A percentile compares a stretch with the other conserved stretches of the same genome.
Conservation (phyloP, 306 rosid genomes). For the Begonia fuchsioides region DNA sequence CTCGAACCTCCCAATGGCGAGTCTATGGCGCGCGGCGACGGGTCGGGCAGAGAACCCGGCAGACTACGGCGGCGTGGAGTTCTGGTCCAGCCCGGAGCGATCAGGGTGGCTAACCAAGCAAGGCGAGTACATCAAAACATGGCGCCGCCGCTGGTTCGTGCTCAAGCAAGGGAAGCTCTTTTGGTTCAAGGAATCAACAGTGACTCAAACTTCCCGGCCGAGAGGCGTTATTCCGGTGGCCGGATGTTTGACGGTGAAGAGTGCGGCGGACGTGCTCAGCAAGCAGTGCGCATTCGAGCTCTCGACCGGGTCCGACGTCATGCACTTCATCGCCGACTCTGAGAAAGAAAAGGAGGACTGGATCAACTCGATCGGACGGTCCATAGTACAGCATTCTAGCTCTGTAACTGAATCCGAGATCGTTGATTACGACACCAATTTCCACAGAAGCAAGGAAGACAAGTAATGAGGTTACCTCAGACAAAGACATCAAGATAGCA, state of each 20-base stretch:
- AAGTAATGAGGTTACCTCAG: background rate
- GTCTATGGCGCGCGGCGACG: constrained; percentile 21
- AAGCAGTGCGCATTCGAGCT: constrained; percentile 39
- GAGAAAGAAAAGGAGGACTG: constrained; percentile 46
- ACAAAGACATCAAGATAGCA: background rate
- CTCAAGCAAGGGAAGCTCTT: constrained; percentile 27
- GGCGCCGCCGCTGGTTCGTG: constrained; percentile 31
- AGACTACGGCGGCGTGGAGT: constrained; percentile 19
- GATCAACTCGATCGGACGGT: constrained; percentile 48
- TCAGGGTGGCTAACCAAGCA: constrained; percentile 22
- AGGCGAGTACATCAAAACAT: constrained; percentile 27
- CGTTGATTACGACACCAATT: constrained; percentile 36
- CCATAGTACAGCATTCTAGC: constrained; percentile 46
- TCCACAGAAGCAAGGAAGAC: background rate
- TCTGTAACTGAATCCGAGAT: constrained; percentile 47
- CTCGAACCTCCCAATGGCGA: constrained; percentile 6
- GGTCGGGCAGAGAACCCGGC: constrained; percentile 10
- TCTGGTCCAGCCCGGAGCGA: constrained; percentile 21
- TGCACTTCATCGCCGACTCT: constrained; percentile 49
- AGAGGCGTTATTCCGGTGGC: constrained; percentile 33
- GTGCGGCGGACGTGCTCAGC: constrained; percentile 40
- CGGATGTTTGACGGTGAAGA: constrained; percentile 34
- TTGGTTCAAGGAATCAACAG: constrained; percentile 19
- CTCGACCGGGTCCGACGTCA: constrained; percentile 33
- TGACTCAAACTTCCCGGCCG: constrained; percentile 10